Percentiles rank a stretch among this genome's conserved stretches.
phyloP scores from a whole-genome alignment of 371 early-diverging fungal genomes.

The Rhizomucor miehei region DNA sequence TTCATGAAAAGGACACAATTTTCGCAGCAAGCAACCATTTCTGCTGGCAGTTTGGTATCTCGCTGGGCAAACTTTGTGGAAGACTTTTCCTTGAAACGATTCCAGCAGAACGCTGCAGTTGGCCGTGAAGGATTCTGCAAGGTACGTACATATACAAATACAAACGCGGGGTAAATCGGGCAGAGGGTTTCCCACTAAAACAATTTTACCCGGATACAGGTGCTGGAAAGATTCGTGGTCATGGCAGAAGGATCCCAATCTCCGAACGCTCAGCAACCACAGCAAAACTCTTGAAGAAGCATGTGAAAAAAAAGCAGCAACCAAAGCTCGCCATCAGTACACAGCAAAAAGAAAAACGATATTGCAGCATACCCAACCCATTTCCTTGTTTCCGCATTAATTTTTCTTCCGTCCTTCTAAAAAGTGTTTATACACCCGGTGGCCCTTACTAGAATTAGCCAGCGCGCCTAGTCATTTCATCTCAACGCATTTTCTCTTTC shows the following conservation, averaged over 20 bases:
- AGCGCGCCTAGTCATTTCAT: background rate
- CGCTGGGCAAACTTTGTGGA: constrained; percentile 80
- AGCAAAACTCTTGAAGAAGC: background rate
- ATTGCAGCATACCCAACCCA: no score
- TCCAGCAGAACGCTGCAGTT: constrained; percentile 82
- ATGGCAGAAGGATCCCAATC: constrained; percentile 34
- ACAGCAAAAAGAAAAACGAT: no score
- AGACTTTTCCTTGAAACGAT: constrained; percentile 83
- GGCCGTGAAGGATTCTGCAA: constrained; percentile 73
- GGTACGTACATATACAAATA: constrained; percentile 27
- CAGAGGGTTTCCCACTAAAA: background rate
- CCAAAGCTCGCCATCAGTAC: background rate
- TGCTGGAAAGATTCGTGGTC: constrained; percentile 51
- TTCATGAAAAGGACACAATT: constrained; percentile 60
- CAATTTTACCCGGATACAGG: constrained; percentile 1
- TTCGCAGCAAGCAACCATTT: constrained; percentile 77
- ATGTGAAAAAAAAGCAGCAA: background rate
- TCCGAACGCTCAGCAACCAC: background rate
- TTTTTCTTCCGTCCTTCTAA: background rate
- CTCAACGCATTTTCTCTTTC: background rate
- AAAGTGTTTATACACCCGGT: background rate
- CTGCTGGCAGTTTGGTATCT: constrained; percentile 73
- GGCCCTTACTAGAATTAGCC: background rate
- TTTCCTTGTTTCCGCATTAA: no score
- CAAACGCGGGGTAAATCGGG: background rate